Conservation (phyloP, 2,329 filamentous ascomycete genomes). For the Diplodia intermedia region DNA sequence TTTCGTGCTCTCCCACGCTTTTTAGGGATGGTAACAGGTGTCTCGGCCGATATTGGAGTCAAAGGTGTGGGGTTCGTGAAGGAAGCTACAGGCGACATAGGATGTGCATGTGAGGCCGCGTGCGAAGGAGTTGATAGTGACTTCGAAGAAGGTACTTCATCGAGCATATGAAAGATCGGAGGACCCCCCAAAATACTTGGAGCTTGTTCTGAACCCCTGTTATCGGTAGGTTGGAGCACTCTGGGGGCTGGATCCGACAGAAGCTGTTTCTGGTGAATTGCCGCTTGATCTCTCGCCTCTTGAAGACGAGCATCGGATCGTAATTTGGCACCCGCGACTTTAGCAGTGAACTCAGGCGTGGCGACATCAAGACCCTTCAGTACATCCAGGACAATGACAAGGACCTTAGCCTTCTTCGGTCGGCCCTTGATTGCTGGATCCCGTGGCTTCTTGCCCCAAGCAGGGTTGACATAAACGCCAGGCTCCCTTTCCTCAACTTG, state of each 20-base stretch:
- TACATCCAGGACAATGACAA: conserved; percentile 49
- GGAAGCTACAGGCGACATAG: too few species aligned
- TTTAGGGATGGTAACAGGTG: conserved; percentile 7
- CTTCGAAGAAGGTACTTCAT: neutral
- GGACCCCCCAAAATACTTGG: neutral
- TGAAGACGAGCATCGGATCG: conserved; percentile 2
- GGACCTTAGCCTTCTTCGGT: conserved; percentile 52
- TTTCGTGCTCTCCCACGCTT: conserved; percentile 34
- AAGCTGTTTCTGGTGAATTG: neutral
- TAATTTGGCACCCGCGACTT: conserved; percentile 11
- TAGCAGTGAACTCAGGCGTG: neutral
- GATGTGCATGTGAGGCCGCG: neutral
- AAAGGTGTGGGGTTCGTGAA: neutral
- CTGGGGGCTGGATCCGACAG: neutral
- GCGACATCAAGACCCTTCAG: conserved; percentile 37
- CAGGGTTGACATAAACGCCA: conserved; percentile 56
- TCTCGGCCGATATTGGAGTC: neutral
- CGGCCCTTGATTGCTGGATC: conserved; percentile 45
- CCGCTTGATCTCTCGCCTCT: too few species aligned
- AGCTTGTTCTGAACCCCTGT: neutral
- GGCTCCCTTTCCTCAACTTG: conserved; percentile 35
- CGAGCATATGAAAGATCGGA: conserved; percentile 26
- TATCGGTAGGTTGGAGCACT: neutral
- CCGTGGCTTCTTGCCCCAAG: conserved; percentile 45
- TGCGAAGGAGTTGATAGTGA: neutral